phyloP scores from a whole-genome alignment of 2,329 filamentous ascomycete species.

The Pseudonectria buxi region DNA sequence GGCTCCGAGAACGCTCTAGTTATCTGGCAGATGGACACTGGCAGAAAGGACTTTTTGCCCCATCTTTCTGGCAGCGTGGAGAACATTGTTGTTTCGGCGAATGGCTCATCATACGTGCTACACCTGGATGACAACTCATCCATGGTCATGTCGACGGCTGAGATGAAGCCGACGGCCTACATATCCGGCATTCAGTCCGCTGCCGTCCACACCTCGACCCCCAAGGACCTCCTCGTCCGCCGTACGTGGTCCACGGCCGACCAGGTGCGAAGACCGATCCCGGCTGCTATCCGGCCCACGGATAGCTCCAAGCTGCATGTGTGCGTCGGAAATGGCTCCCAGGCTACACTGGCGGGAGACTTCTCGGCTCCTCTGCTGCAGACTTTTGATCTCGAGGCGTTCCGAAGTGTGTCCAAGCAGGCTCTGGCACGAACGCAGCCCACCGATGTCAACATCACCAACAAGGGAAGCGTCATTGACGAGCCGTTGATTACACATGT shows the following conservation, averaged over 20 bases:
- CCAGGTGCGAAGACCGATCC: constrained; percentile 44
- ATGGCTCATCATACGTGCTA: constrained; percentile 74
- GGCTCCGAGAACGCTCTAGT: constrained; percentile 85
- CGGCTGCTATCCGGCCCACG: constrained; percentile 56
- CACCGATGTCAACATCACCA: constrained; percentile 71
- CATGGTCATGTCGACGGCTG: constrained; percentile 84
- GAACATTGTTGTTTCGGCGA: constrained; percentile 73
- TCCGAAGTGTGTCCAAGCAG: constrained; percentile 76
- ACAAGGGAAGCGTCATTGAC: constrained; percentile 61
- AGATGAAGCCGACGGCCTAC: constrained; percentile 77
- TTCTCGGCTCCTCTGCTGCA: constrained; percentile 61
- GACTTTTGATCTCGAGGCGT: constrained; percentile 75
- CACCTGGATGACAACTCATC: constrained; percentile 87
- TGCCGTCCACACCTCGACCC: constrained; percentile 41
- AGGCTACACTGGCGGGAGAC: constrained; percentile 45
- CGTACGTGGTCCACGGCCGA: constrained; percentile 42
- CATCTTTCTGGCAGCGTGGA: constrained; percentile 82
- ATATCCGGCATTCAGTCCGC: constrained; percentile 73
- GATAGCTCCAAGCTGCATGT: constrained; percentile 59
- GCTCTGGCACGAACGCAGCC: constrained; percentile 82
- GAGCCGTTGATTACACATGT: constrained; percentile 75
- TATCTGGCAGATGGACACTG: constrained; percentile 88
- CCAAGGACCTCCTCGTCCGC: constrained; percentile 46
- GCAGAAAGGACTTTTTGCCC: constrained; percentile 75
- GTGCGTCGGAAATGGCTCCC: constrained; percentile 57